Evolutionary conservation across 139 green algal species (phyloP).

Genomic region (Chlorella sorokiniana): DNA sequence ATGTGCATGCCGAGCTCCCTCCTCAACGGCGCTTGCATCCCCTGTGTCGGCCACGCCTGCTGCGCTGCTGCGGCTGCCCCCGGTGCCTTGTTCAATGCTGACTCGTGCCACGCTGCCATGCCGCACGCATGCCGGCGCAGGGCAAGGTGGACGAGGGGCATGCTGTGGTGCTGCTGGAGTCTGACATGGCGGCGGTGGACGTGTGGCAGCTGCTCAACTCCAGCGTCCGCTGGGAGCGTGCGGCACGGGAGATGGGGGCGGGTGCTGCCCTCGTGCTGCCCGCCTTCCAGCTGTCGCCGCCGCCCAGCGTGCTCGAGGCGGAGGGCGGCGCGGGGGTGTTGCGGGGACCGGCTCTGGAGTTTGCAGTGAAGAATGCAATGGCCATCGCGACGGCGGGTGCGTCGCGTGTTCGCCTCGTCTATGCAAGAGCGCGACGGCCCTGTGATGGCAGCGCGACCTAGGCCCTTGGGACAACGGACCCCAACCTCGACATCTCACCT

Average conservation of each 20-base stretch:
- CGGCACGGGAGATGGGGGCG: neutral
- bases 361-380: neutral
- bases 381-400: slow-evolving; percentile 8
- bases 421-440: too few species aligned
- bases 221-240: slow-evolving; percentile 4
- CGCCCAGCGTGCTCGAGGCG: neutral
- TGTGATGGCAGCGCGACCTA: too few species aligned
- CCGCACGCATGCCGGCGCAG: neutral
- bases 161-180: neutral
- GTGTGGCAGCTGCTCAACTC: slow-evolving; percentile 28
- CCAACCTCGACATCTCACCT: too few species aligned
- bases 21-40: too few species aligned
- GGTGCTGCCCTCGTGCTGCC: slow-evolving; percentile 15
- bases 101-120: neutral
- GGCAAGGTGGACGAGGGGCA: neutral
- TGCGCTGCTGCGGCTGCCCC: too few species aligned
- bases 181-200: slow-evolving; percentile 20
- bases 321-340: neutral
- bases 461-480: too few species aligned
- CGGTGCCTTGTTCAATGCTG: neutral
- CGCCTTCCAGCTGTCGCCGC: slow-evolving; percentile 17
- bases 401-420: too few species aligned
- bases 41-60: too few species aligned
- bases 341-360: neutral
- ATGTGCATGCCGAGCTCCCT: too few species aligned